These are phyloP conservation scores for Hydnum rufescens DNA, from an alignment of 768 basidiomycete genomes.

Conservation along the genomic window DNA sequence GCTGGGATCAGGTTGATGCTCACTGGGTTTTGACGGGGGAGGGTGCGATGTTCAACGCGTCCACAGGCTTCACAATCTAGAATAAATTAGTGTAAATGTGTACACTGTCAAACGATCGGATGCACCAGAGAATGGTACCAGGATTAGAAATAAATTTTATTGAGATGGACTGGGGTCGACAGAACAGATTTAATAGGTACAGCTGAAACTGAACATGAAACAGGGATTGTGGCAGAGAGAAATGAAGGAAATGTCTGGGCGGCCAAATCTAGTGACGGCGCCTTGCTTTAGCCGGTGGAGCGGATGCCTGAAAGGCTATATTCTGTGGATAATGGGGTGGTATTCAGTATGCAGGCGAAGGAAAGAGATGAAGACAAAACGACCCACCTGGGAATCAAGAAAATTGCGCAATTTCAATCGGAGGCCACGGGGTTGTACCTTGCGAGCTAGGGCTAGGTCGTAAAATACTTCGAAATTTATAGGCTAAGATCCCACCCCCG, in stretches of 20 bases:
- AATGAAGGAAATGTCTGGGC: no score
- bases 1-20: constrained; percentile 15
- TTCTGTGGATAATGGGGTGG: constrained; percentile 26
- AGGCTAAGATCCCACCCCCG: constrained; percentile 23
- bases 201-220: no score
- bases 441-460: constrained; percentile 21
- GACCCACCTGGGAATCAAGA: constrained; percentile 34
- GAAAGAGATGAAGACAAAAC: background rate
- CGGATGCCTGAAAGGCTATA: constrained; percentile 28
- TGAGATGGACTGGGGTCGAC: no score
- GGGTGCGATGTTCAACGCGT: no score
- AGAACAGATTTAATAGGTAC: no score
- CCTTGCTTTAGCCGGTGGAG: background rate
- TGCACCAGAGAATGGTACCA: no score
- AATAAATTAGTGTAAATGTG: no score
- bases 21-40: no score
- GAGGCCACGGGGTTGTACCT: constrained; percentile 17
- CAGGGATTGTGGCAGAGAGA: no score
- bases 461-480: constrained; percentile 36
- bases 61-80: no score
- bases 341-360: background rate
- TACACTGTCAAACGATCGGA: no score
- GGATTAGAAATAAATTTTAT: no score
- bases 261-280: background rate
- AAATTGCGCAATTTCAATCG: constrained; percentile 27